A percentile compares a stretch with the other conserved stretches of the same genome.
Evolutionary conservation across 192 early-diverging fungal genomes (phyloP).

Genomic region (Coemansia sp.): DNA sequence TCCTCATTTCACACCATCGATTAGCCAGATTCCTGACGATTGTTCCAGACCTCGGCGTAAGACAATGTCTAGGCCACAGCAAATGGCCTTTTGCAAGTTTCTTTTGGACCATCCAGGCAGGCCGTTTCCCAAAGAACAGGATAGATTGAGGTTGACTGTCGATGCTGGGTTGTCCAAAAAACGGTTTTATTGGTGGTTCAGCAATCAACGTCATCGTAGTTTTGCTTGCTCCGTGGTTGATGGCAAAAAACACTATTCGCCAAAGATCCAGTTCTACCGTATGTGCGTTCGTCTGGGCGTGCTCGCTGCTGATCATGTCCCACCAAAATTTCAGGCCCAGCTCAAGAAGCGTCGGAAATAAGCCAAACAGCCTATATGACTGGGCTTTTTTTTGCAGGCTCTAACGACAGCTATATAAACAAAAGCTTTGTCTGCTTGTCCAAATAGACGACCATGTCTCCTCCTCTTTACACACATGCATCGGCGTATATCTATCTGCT

Average conservation of each 20-base stretch:
- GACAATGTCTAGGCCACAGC: constrained; percentile 14
- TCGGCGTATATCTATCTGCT: no score
- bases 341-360: constrained; percentile 5
- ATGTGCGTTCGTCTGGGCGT: constrained; percentile 22
- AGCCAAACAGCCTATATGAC: no score
- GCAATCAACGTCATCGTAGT: constrained; percentile 44
- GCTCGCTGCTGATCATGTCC: constrained; percentile 22
- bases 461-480: no score
- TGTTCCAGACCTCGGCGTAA: background rate
- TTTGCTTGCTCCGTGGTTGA: constrained; percentile 3
- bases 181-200: constrained; percentile 49
- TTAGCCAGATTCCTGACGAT: background rate
- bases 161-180: constrained; percentile 13
- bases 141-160: constrained; percentile 8
- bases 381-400: no score
- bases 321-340: constrained; percentile 9
- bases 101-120: constrained; percentile 26
- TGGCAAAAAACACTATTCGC: constrained; percentile 17
- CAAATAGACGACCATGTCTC: no score
- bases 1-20: background rate
- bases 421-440: no score
- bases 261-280: constrained; percentile 26
- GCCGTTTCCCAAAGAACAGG: constrained; percentile 33
- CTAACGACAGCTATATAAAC: no score
- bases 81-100: constrained; percentile 19